Conservation (phyloP, 495 filamentous ascomycete genomes). For the Aspergillus indologenus region DNA sequence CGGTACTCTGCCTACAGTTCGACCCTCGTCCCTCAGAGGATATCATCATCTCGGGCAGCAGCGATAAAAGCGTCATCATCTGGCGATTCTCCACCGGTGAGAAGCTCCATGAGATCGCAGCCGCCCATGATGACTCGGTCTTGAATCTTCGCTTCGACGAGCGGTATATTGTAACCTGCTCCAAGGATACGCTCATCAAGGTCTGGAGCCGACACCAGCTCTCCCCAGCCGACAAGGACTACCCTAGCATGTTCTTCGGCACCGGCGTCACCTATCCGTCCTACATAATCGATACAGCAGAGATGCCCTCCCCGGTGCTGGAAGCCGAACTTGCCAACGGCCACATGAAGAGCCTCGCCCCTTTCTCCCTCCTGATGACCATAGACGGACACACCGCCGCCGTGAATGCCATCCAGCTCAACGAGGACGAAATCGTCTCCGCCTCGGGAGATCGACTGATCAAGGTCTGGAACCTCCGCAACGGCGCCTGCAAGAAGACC, state of each 20-base stretch:
- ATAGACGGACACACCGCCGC: slow-evolving; percentile 83
- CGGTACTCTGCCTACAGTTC: slow-evolving; percentile 93
- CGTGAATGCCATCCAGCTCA: slow-evolving; percentile 93
- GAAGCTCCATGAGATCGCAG: slow-evolving; percentile 64
- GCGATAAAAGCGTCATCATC: slow-evolving; percentile 82
- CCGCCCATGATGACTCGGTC: slow-evolving; percentile 85
- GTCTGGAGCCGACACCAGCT: slow-evolving; percentile 83
- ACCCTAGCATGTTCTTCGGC: slow-evolving; percentile 45
- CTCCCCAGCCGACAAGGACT: slow-evolving; percentile 64
- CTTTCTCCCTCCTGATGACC: slow-evolving; percentile 74
- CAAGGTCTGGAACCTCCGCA: slow-evolving; percentile 89
- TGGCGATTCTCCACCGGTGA: slow-evolving; percentile 92
- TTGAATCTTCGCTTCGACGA: slow-evolving; percentile 94
- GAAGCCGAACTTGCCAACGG: slow-evolving; percentile 41
- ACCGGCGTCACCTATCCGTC: slow-evolving; percentile 46
- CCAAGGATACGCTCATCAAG: slow-evolving; percentile 94
- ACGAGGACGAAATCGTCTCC: slow-evolving; percentile 82
- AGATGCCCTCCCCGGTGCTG: slow-evolving; percentile 43
- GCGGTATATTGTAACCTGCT: slow-evolving; percentile 89
- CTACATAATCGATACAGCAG: slow-evolving; percentile 53
- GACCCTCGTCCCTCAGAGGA: slow-evolving; percentile 89
- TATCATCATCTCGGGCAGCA: slow-evolving; percentile 89
- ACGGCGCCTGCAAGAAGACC: slow-evolving; percentile 68
- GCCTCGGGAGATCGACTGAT: slow-evolving; percentile 89
- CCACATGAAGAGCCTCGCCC: slow-evolving; percentile 37